phyloP scores from a whole-genome alignment of 768 basidiomycete genomes.

The Russula vinacea region DNA sequence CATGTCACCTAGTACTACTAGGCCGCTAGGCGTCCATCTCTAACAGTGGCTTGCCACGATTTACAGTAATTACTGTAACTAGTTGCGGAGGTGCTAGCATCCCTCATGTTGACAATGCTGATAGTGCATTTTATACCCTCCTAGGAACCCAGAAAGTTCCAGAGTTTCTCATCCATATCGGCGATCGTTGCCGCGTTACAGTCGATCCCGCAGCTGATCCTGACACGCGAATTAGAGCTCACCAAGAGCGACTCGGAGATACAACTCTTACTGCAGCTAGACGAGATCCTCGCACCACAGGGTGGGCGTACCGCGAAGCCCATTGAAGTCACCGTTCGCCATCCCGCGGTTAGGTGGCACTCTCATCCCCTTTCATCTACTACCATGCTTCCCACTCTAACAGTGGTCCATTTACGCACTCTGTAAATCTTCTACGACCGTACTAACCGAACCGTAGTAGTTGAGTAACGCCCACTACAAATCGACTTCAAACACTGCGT shows the following conservation, averaged over 20 bases:
- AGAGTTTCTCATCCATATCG: constrained; percentile 45
- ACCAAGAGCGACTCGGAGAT: constrained; percentile 29
- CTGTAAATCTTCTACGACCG: constrained; percentile 12
- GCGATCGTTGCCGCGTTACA: constrained; percentile 45
- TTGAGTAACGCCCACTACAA: constrained; percentile 37
- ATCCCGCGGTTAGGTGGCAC: constrained; percentile 43
- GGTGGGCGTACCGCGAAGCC: constrained; percentile 39
- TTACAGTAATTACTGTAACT: too few species aligned
- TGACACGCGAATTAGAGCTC: constrained; percentile 29
- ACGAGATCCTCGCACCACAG: constrained; percentile 36
- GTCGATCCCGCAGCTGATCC: constrained; percentile 40
- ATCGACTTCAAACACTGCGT: constrained; percentile 46
- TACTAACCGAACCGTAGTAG: neutral
- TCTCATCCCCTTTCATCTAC: neutral
- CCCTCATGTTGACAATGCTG: neutral
- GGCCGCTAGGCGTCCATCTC: too few species aligned
- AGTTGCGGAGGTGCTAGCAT: constrained; percentile 42
- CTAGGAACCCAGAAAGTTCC: constrained; percentile 45
- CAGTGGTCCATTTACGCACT: constrained; percentile 39
- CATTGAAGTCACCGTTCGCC: constrained; percentile 31
- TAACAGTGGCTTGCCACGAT: too few species aligned
- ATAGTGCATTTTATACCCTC: neutral
- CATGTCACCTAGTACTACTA: too few species aligned
- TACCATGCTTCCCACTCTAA: neutral
- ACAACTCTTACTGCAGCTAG: constrained; percentile 34